Base-by-base conservation (phyloP, 352 stramenopile species). In the Phytophthora pseudosyringae region DNA sequence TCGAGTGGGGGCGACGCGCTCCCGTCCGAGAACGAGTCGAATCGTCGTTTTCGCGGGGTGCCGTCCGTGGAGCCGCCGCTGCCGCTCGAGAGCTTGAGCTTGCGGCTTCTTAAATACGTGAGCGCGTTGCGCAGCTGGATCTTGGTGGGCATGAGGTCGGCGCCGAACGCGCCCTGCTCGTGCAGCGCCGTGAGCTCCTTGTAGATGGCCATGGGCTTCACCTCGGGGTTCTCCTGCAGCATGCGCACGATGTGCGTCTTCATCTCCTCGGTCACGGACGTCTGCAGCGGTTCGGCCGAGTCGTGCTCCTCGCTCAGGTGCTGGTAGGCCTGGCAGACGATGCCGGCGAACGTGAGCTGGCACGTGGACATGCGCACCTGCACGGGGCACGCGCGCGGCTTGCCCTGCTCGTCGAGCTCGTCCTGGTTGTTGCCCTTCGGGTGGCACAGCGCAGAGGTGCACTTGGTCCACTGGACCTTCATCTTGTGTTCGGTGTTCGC, bases 391-490 rank as follows among this genome's bases (percentile, higher is more conserved):
- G 49, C 63, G 35, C 64, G 70, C n/a, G 67, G 71, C 44, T 83
- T 78, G 50, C 55, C 47, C 38, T 70, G 58, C 21, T 76, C 68
- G 26, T 73, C 60, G 5, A 62, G 28, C 39, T 73, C 56, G 43
- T 40, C 66, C 41, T 75, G 52, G 48, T 73, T 68, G 53, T 76
- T 69, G 47, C 36, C 53, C 71, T 90, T 90, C n/a, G 83, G 83
- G 50, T 93, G 83, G 56, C 83, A 93, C 65, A 93, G 61, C 25
- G 80, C 81, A 51, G 83, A 93, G 31, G 83, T 93, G 67, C 83
- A 93, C 68, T 89, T 90, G 57, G 83, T 91, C 83, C 83, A 93
- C 59, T 93, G 83, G 25, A 93, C 83, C 43, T 92, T 92, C 83
- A 92, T 92, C 73, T 92, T 92, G 72, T 92, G 83, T 45, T 92